Percentiles rank a stretch among this genome's conserved stretches.
These are phyloP conservation scores for Platanus orientalis DNA, from an alignment of 164 flowering plant species.

Conservation along the genomic window DNA sequence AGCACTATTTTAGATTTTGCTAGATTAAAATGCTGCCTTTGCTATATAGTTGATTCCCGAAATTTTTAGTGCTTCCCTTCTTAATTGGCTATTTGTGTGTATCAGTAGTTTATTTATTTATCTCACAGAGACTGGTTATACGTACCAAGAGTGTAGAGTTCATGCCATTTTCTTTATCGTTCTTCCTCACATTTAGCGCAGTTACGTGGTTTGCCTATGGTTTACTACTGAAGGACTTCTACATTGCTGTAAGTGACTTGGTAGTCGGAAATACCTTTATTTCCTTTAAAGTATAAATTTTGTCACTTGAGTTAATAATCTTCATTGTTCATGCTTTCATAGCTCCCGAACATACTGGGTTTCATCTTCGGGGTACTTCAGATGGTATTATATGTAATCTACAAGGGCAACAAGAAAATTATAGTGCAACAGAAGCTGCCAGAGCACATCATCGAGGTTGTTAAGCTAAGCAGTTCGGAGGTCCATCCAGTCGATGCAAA, in stretches of 20 bases:
- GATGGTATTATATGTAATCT: slow-evolving; percentile 52
- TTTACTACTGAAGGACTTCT: slow-evolving; percentile 42
- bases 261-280: too few species aligned
- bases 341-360: slow-evolving; percentile 65
- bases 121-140: slow-evolving; percentile 52
- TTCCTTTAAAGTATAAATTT: background rate
- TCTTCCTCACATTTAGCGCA: slow-evolving; percentile 62
- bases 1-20: too few species aligned
- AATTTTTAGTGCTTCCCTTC: too few species aligned
- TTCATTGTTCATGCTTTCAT: background rate
- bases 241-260: slow-evolving; percentile 43
- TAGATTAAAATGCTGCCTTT: too few species aligned
- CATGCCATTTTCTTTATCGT: slow-evolving; percentile 64
- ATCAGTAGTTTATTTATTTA: background rate
- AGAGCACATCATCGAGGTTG: slow-evolving; percentile 17
- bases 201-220: slow-evolving; percentile 75
- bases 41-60: too few species aligned
- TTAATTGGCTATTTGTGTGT: background rate
- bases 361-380: slow-evolving; percentile 56
- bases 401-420: slow-evolving; percentile 29
- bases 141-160: slow-evolving; percentile 69
- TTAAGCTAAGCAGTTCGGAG: slow-evolving; percentile 18
- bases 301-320: background rate
- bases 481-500: slow-evolving; percentile 15
- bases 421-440: slow-evolving; percentile 13